phyloP scores from a whole-genome alignment of 306 rosid species.

The Fragaria ananassa region DNA sequence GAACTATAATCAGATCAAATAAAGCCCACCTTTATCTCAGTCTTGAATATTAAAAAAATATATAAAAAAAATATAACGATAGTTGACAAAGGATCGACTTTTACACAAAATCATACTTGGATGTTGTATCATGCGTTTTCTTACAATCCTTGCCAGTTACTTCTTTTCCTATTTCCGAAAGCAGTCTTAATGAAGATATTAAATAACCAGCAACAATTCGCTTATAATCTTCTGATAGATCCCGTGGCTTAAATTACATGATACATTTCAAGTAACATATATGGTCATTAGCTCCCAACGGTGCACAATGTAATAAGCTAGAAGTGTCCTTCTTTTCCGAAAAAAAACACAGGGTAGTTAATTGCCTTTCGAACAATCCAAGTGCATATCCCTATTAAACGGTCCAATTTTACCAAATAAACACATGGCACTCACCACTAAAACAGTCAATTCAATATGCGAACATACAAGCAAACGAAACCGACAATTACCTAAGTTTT shows the following conservation, averaged over 20 bases:
- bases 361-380: not conserved
- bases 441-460: not conserved
- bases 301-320: not conserved
- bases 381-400: not conserved
- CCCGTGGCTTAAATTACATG: not conserved
- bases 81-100: not conserved
- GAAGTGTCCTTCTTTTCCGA: not conserved
- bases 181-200: not conserved
- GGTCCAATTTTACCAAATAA: not conserved
- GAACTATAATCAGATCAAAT: not conserved
- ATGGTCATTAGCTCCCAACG: not conserved
- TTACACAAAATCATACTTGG: not conserved
- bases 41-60: not conserved
- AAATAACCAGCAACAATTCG: not conserved
- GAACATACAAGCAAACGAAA: not conserved
- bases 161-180: not conserved
- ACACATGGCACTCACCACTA: not conserved
- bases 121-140: not conserved
- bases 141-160: not conserved
- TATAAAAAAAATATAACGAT: not conserved
- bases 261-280: not conserved
- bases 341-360: not conserved
- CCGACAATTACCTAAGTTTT: constrained; percentile 68
- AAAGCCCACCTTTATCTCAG: not conserved
- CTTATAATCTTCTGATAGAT: not conserved